These are phyloP conservation scores for Penicillium parvum DNA, from an alignment of 495 filamentous ascomycete genomes.

Conservation along the genomic window DNA sequence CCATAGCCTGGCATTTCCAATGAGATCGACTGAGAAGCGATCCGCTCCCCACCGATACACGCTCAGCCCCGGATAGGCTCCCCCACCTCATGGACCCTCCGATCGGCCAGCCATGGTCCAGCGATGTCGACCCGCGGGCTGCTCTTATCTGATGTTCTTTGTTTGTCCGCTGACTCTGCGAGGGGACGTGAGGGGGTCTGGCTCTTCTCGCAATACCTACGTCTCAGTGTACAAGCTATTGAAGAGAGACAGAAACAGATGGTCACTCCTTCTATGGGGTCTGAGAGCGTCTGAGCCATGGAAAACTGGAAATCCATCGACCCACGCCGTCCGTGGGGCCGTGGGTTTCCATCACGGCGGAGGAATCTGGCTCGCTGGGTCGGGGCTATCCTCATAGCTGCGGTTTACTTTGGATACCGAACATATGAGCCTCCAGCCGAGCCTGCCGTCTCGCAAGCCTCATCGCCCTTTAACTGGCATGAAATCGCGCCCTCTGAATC, in stretches of 20 bases:
- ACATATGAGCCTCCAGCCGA: background rate
- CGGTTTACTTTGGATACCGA: background rate
- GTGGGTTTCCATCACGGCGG: background rate
- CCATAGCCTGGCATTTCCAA: background rate
- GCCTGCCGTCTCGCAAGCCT: background rate
- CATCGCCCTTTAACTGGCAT: slow-evolving; percentile 23
- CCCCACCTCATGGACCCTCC: slow-evolving; percentile 10
- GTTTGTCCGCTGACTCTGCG: background rate
- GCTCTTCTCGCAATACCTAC: background rate
- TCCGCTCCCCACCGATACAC: slow-evolving; percentile 9
- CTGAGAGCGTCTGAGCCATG: slow-evolving; percentile 8
- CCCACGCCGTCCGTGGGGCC: background rate
- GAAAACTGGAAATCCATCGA: slow-evolving; percentile 8
- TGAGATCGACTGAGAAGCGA: slow-evolving; percentile 5
- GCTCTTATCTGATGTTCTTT: slow-evolving; percentile 10
- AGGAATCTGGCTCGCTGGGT: background rate
- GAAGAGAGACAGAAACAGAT: no score
- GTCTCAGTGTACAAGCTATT: no score
- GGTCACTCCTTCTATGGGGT: no score
- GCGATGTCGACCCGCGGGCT: background rate
- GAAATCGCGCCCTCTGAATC: slow-evolving; percentile 26
- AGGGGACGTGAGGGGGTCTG: background rate
- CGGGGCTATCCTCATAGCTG: background rate
- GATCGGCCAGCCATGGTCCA: slow-evolving; percentile 13
- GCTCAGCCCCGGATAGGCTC: slow-evolving; percentile 7